Percentiles rank a stretch among this genome's conserved stretches.
Conservation (phyloP, 2,329 filamentous ascomycete species). For the Hymenoscyphus scutula region DNA sequence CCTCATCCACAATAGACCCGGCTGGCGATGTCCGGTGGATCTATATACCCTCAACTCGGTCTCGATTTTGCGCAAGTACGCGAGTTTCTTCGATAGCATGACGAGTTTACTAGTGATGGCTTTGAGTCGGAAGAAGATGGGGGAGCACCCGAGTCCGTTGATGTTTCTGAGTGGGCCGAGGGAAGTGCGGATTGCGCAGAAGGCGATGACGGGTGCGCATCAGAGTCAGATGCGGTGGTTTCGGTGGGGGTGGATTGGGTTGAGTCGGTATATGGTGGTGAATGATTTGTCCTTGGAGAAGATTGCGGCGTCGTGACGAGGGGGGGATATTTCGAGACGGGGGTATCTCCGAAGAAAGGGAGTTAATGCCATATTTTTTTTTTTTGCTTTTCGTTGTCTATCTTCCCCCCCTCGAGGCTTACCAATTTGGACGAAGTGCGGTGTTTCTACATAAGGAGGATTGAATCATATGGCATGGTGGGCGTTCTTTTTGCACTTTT, state of each 20-base stretch:
- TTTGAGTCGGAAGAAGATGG: conserved; percentile 40
- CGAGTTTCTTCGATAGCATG: conserved; percentile 71
- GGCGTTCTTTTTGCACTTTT: too few relatives aligned
- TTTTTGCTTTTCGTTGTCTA: too few relatives aligned
- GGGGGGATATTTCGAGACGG: too few relatives aligned
- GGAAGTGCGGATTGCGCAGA: conserved; percentile 67
- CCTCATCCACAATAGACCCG: conserved; percentile 62
- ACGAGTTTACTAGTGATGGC: conserved; percentile 62
- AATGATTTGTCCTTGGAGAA: conserved; percentile 75
- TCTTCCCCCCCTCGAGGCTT: too few relatives aligned
- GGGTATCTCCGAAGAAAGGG: too few relatives aligned
- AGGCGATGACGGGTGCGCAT: conserved; percentile 87
- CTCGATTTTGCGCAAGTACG: conserved; percentile 75
- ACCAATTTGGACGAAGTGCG: too few relatives aligned
- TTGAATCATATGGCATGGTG: too few relatives aligned
- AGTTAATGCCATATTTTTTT: too few relatives aligned
- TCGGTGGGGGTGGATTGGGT: conserved; percentile 87
- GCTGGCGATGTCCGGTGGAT: conserved; percentile 70
- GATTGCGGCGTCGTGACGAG: conserved; percentile 24
- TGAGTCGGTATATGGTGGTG: conserved; percentile 92
- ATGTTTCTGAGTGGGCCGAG: conserved; percentile 69
- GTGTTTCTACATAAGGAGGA: too few relatives aligned
- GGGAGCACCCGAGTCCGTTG: conserved; percentile 56
- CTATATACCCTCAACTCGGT: conserved; percentile 82
- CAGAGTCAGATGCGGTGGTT: conserved; percentile 99